Percentiles rank a stretch among this genome's conserved stretches.
Evolutionary conservation across 75 land plant genomes (phyloP).

Genomic region (Selaginella tamariscina): DNA sequence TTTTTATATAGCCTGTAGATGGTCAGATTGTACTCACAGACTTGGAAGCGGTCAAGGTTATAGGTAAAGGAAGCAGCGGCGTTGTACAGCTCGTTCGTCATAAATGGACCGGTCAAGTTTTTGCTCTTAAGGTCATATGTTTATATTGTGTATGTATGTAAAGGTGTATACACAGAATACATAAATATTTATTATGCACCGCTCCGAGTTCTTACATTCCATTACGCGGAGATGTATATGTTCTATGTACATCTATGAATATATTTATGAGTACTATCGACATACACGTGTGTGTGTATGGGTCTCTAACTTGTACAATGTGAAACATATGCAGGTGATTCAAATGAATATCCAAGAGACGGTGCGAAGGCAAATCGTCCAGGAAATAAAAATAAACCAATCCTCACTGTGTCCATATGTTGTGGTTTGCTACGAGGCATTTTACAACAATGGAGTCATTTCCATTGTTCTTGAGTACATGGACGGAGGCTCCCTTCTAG

Average conservation of each 20-base stretch:
- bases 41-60: constrained; percentile 63
- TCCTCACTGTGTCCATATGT: constrained; percentile 68
- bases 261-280: too few species aligned
- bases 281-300: background rate
- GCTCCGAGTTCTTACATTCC: too few species aligned
- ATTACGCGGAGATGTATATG: too few species aligned
- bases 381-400: constrained; percentile 80
- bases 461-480: constrained; percentile 90
- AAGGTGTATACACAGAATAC: too few species aligned
- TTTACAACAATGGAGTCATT: constrained; percentile 81
- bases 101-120: constrained; percentile 76
- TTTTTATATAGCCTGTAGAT: constrained; percentile 35
- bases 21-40: constrained; percentile 53
- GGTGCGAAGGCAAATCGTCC: constrained; percentile 54
- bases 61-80: constrained; percentile 83
- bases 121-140: constrained; percentile 64
- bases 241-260: too few species aligned
- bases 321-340: constrained; percentile 46
- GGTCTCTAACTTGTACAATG: background rate
- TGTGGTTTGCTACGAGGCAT: constrained; percentile 71
- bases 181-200: too few species aligned
- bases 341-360: constrained; percentile 75
- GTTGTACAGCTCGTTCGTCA: constrained; percentile 90
- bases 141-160: too few species aligned
- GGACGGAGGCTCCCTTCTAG: constrained; percentile 94